phyloP scores from a whole-genome alignment of 176 grass and related monocot genomes.

The Carex kokanica region DNA sequence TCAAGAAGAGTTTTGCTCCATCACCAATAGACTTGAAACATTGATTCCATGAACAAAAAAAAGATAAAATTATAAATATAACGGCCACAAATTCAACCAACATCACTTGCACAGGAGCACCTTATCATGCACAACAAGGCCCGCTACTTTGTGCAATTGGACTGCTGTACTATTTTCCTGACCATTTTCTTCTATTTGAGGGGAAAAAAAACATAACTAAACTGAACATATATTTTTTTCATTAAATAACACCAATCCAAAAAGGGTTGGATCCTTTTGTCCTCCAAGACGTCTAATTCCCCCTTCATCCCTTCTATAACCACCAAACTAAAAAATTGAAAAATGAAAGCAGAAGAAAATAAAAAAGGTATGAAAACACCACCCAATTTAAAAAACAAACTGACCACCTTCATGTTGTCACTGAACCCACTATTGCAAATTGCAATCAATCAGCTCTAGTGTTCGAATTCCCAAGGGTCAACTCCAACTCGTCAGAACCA shows the following conservation, averaged over 20 bases:
- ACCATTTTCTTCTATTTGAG: conserved; percentile 7
- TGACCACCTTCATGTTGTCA: conserved; percentile 8
- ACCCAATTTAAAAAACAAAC: conserved; percentile 18
- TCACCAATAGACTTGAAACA: not conserved
- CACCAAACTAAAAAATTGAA: conserved; percentile 17
- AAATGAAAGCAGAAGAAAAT: not conserved
- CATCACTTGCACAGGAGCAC: not conserved
- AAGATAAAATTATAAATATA: not conserved
- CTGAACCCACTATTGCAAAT: not conserved
- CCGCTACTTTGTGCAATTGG: not conserved
- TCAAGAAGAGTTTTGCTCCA: conserved; percentile 9
- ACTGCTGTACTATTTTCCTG: not conserved
- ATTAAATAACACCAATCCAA: not conserved
- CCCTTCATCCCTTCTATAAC: conserved; percentile 23
- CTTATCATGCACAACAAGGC: not conserved
- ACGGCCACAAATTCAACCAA: not conserved
- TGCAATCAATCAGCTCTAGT: conserved; percentile 40
- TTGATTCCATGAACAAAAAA: conserved; percentile 6
- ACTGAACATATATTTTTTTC: conserved; percentile 19
- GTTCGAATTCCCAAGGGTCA: conserved; percentile 64
- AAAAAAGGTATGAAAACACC: not conserved
- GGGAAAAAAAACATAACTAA: conserved; percentile 20
- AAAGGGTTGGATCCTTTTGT: conserved; percentile 23
- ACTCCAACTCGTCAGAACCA: conserved; percentile 55
- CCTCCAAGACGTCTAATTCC: not conserved